Evolutionary conservation across 768 basidiomycete genomes (phyloP).

Genomic region (Termitomyces sp.): DNA sequence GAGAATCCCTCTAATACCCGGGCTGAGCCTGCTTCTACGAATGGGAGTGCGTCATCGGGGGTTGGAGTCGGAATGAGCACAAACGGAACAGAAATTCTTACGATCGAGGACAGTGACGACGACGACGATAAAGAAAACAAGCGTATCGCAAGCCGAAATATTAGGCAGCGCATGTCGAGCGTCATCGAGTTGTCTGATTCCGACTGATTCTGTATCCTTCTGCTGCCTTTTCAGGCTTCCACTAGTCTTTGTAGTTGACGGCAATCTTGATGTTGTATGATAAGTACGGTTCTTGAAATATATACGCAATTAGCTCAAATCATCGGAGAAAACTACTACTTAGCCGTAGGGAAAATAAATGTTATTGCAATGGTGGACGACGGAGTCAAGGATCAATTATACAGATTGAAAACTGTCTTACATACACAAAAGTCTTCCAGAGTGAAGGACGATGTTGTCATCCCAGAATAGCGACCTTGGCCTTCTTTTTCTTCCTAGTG

Average conservation of each 20-base stretch:
- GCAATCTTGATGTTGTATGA: background rate
- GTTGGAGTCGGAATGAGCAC: background rate
- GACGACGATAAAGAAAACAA: slow-evolving; percentile 64
- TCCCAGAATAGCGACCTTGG: slow-evolving; percentile 64
- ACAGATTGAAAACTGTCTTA: slow-evolving; percentile 17
- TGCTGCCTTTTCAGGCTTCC: background rate
- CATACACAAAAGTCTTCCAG: slow-evolving; percentile 18
- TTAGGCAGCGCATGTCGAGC: slow-evolving; percentile 33
- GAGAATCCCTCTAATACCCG: background rate
- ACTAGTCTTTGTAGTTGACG: background rate
- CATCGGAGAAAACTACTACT: slow-evolving; percentile 4
- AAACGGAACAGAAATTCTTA: slow-evolving; percentile 30
- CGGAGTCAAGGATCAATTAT: slow-evolving; percentile 12
- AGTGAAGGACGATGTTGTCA: slow-evolving; percentile 27
- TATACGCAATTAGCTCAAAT: slow-evolving; percentile 8
- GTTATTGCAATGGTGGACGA: background rate
- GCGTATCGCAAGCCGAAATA: slow-evolving; percentile 46
- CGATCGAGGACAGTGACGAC: slow-evolving; percentile 41
- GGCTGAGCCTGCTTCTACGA: slow-evolving; percentile 4
- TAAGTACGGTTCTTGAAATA: slow-evolving; percentile 7
- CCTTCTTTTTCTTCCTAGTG: slow-evolving; percentile 83
- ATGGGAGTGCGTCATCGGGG: slow-evolving; percentile 1
- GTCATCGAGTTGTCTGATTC: slow-evolving; percentile 61
- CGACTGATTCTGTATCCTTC: slow-evolving; percentile 23
- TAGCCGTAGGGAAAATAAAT: slow-evolving; percentile 14